A percentile compares a stretch with the other conserved stretches of the same genome.
phyloP scores from a whole-genome alignment of 1,284 basidiomycete species.

The Fomitiporia mediterranea region DNA sequence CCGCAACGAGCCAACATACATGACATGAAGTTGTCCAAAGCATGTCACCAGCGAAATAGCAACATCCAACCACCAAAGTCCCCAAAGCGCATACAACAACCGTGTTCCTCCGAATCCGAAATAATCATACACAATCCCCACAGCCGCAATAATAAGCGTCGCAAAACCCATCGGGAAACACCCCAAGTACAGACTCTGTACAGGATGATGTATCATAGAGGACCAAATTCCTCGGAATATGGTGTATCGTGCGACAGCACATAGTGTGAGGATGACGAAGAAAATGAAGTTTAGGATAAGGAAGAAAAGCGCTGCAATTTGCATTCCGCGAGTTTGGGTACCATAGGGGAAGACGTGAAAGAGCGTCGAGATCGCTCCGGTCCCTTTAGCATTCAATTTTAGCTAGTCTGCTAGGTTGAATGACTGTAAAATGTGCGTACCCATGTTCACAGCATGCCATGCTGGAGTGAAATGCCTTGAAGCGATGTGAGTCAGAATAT shows the following conservation, averaged over 20 bases:
- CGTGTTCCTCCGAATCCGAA: conserved; percentile 47
- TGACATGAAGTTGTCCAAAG: conserved; percentile 61
- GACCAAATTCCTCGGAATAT: conserved; percentile 54
- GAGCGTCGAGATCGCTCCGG: conserved; percentile 50
- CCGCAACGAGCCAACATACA: conserved; percentile 38
- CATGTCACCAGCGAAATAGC: conserved; percentile 53
- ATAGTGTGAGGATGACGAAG: conserved; percentile 51
- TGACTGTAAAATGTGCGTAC: neutral
- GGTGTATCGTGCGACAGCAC: conserved; percentile 49
- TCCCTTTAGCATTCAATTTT: no score
- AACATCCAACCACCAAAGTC: conserved; percentile 71
- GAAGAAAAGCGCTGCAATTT: conserved; percentile 44
- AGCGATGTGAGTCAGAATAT: neutral
- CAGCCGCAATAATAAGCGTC: conserved; percentile 55
- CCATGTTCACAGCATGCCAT: conserved; percentile 21
- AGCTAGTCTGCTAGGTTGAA: neutral
- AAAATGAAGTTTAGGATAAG: conserved; percentile 65
- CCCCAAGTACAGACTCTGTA: conserved; percentile 63
- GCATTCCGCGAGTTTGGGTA: conserved; percentile 35
- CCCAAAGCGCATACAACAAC: conserved; percentile 62
- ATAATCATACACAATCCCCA: conserved; percentile 38
- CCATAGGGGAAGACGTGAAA: conserved; percentile 53
- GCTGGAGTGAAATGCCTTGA: conserved; percentile 20
- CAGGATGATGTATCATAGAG: conserved; percentile 53
- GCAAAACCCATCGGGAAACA: conserved; percentile 69